Percentiles rank a stretch among this genome's conserved stretches.
These are phyloP conservation scores for Haplosporangium sp. DNA, from an alignment of 371 early-diverging fungal species.

Conservation along the genomic window DNA sequence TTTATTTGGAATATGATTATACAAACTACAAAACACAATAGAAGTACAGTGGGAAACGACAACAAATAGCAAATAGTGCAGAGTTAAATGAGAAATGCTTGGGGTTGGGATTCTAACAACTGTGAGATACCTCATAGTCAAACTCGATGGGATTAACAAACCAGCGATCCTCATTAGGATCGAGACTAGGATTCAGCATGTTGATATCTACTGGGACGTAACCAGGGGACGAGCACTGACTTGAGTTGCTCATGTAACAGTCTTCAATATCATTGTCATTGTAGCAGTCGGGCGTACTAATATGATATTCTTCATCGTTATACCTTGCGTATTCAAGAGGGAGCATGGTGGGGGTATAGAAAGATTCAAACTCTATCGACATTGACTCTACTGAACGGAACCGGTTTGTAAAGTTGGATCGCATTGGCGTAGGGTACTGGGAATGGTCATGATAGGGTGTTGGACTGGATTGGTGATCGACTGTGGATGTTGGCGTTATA, in stretches of 20 bases:
- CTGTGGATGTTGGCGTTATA: background rate
- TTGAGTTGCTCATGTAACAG: background rate
- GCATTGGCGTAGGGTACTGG: background rate
- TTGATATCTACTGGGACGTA: background rate
- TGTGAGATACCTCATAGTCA: background rate
- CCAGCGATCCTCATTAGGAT: conserved; percentile 1
- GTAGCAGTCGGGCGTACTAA: background rate
- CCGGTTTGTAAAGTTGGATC: background rate
- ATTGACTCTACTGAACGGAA: background rate
- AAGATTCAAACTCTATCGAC: background rate
- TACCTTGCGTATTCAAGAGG: background rate
- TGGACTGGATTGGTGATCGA: background rate
- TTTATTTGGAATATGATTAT: too few relatives aligned
- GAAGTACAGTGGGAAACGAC: too few relatives aligned
- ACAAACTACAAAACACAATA: too few relatives aligned
- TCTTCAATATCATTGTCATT: background rate
- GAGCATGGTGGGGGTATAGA: background rate
- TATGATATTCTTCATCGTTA: background rate
- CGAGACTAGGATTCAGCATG: background rate
- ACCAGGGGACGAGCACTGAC: background rate
- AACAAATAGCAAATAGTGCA: background rate
- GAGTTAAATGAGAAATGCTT: too few relatives aligned
- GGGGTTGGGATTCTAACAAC: background rate
- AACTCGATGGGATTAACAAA: background rate
- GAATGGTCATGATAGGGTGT: background rate